Percentiles rank a stretch among this genome's conserved stretches.
Evolutionary conservation across 495 filamentous ascomycete species (phyloP).

Genomic region (Hypoxylon crocopeplum): DNA sequence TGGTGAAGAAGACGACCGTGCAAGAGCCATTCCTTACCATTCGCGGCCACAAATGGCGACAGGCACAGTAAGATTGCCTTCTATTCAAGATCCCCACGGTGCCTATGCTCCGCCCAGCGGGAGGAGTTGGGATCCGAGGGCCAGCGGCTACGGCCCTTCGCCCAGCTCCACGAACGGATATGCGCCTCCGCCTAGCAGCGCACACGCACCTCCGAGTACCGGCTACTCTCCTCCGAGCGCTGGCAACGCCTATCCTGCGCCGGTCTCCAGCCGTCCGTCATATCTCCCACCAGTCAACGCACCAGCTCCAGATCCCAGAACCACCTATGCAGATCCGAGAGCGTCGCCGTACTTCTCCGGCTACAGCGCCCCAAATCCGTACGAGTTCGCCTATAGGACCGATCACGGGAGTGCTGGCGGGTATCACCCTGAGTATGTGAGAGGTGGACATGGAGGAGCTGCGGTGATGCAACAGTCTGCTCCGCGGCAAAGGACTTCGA

Average conservation of each 20-base stretch:
- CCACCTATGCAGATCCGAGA: constrained; percentile 31
- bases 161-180: constrained; percentile 39
- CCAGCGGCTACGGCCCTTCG: constrained; percentile 29
- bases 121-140: constrained; percentile 28
- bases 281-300: constrained; percentile 36
- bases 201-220: constrained; percentile 16
- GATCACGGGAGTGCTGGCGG: constrained; percentile 24
- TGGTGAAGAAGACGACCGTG: constrained; percentile 53
- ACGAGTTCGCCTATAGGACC: constrained; percentile 36
- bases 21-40: constrained; percentile 44
- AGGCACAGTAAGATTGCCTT: constrained; percentile 44
- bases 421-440: constrained; percentile 36
- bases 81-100: constrained; percentile 43
- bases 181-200: constrained; percentile 27
- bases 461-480: constrained; percentile 49
- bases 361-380: constrained; percentile 23
- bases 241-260: constrained; percentile 31
- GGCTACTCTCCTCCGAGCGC: constrained; percentile 35
- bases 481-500: constrained; percentile 58
- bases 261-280: constrained; percentile 26
- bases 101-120: constrained; percentile 29
- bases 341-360: constrained; percentile 21
- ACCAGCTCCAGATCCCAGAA: constrained; percentile 31
- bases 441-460: constrained; percentile 35
- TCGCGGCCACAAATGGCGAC: constrained; percentile 40